A percentile compares a stretch with the other conserved stretches of the same genome.
phyloP scores from a whole-genome alignment of 495 filamentous ascomycete species.

The Lasiosphaeris hirsuta region DNA sequence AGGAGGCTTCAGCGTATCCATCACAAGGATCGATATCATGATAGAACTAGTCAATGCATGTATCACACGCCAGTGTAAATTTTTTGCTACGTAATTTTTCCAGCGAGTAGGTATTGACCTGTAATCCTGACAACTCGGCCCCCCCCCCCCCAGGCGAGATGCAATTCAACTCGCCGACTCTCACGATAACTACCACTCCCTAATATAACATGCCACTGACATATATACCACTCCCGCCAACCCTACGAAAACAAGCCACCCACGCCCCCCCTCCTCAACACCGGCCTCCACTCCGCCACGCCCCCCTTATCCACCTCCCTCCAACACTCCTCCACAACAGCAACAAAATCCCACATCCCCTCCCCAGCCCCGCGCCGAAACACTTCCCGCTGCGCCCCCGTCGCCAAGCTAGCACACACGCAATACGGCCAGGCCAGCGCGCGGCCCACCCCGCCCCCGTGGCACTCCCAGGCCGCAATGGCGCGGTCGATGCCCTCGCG shows the following conservation, averaged over 20 bases:
- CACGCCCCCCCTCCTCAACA: not conserved
- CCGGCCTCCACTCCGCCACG: constrained; percentile 2
- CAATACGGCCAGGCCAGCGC: constrained; percentile 9
- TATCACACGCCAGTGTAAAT: no score
- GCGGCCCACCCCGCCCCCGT: not conserved
- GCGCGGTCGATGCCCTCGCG: constrained; percentile 1
- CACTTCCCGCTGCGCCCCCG: not conserved
- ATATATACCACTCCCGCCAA: not conserved
- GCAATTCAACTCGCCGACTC: no score
- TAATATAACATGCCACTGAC: no score
- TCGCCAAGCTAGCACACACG: constrained; percentile 4
- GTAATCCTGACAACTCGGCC: no score
- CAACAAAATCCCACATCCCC: not conserved
- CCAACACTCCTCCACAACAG: constrained; percentile 8
- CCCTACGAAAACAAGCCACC: constrained; percentile 2
- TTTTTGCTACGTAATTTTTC: no score
- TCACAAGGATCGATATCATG: no score
- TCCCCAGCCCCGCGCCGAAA: not conserved
- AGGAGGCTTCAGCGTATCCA: no score
- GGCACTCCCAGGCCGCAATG: constrained; percentile 2
- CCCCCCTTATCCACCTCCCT: not conserved
- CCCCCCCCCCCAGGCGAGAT: no score
- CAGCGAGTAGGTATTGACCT: no score
- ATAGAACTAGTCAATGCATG: no score
- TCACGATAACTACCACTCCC: no score